These are phyloP conservation scores for Colletotrichum nymphaeae DNA, from an alignment of 2,329 filamentous ascomycete genomes.

Conservation along the genomic window DNA sequence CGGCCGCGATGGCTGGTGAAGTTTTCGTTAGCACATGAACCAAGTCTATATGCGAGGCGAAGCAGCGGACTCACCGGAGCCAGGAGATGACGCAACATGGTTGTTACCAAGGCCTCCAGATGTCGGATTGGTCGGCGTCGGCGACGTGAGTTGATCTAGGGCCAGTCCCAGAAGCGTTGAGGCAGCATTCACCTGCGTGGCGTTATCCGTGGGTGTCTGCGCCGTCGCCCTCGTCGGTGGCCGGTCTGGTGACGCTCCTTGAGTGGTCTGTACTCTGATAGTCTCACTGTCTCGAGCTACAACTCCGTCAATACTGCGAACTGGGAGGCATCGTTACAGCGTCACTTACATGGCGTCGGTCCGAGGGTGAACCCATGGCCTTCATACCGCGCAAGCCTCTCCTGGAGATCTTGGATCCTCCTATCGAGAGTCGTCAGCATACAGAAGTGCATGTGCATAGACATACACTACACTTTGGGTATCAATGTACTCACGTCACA, in stretches of 20 bases:
- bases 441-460: fast-evolving
- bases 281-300: background rate
- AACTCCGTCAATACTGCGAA: background rate
- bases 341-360: background rate
- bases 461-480: too few species aligned
- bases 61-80: conserved; percentile 1
- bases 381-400: conserved; percentile 36
- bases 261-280: background rate
- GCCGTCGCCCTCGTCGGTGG: conserved; percentile 5
- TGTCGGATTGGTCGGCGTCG: background rate
- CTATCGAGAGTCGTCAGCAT: background rate
- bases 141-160: conserved; percentile 13
- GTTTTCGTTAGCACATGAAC: too few species aligned
- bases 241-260: background rate
- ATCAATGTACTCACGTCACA: conserved; percentile 28
- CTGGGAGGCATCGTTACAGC: too few species aligned
- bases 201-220: conserved; percentile 16
- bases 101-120: background rate
- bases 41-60: background rate
- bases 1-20: conserved; percentile 33
- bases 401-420: conserved; percentile 37
- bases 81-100: background rate
- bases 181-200: conserved; percentile 26
- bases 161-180: conserved; percentile 19
- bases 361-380: background rate